A percentile compares a stretch with the other conserved stretches of the same genome.
phyloP scores from a whole-genome alignment of 768 basidiomycete species.

The Piloderma croceum region DNA sequence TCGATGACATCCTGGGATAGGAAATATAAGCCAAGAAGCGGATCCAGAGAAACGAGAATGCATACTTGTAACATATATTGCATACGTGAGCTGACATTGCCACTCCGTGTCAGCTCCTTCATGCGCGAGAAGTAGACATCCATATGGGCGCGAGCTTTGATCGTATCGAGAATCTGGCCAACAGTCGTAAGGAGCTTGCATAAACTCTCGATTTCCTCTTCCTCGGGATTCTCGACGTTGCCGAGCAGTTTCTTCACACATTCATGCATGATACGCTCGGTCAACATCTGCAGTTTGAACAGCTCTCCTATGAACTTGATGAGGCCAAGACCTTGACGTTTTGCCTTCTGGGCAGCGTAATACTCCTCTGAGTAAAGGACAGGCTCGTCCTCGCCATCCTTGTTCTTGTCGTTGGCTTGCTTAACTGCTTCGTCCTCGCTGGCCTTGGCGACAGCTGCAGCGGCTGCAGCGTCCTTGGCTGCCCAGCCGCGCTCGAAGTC shows the following conservation, averaged over 20 bases:
- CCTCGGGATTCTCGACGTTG: slow-evolving; percentile 92
- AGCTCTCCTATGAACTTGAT: slow-evolving; percentile 98
- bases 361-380: slow-evolving; percentile 93
- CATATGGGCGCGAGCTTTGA: slow-evolving; percentile 80
- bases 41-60: slow-evolving; percentile 7
- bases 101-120: slow-evolving; percentile 72
- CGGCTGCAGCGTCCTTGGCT: slow-evolving; percentile 79
- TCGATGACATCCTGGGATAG: slow-evolving; percentile 78
- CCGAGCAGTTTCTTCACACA: slow-evolving; percentile 93
- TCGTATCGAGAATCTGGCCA: slow-evolving; percentile 74
- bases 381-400: slow-evolving; percentile 42
- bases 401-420: slow-evolving; percentile 56
- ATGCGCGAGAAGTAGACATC: slow-evolving; percentile 91
- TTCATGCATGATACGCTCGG: slow-evolving; percentile 97
- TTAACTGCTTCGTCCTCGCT: slow-evolving; percentile 78
- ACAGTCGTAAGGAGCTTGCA: slow-evolving; percentile 92
- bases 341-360: slow-evolving; percentile 93
- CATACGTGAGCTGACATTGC: slow-evolving; percentile 79
- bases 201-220: slow-evolving; percentile 95
- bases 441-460: slow-evolving; percentile 80
- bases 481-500: slow-evolving; percentile 97
- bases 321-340: slow-evolving; percentile 93
- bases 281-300: slow-evolving; percentile 98
- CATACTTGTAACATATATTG: slow-evolving; percentile 92
- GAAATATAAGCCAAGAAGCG: slow-evolving; percentile 5